phyloP scores from a whole-genome alignment of 1,284 basidiomycete genomes.

The Rhodotorula sp. region DNA sequence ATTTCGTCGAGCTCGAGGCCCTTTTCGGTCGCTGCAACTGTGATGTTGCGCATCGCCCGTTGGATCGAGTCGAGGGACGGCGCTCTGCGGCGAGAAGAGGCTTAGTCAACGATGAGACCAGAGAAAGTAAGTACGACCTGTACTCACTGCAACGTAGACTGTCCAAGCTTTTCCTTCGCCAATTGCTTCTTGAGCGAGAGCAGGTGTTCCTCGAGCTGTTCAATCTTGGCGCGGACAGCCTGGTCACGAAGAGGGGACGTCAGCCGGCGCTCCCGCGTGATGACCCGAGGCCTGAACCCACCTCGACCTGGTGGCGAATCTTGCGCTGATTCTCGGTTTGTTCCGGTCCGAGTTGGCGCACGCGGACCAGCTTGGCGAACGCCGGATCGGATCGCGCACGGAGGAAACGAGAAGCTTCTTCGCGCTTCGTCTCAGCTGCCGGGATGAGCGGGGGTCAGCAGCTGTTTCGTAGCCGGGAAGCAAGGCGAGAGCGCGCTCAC shows the following conservation, averaged over 20 bases:
- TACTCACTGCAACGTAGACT: slow-evolving; percentile 62
- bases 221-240: slow-evolving; percentile 66
- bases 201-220: slow-evolving; percentile 73
- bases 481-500: slow-evolving; percentile 43
- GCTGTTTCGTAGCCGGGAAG: neutral
- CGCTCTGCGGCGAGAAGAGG: slow-evolving; percentile 54
- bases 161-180: slow-evolving; percentile 62
- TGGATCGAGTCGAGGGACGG: slow-evolving; percentile 80
- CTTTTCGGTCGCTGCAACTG: slow-evolving; percentile 59
- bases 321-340: slow-evolving; percentile 76
- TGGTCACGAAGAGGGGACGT: slow-evolving; percentile 44
- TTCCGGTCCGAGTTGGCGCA: slow-evolving; percentile 79
- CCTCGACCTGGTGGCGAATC: slow-evolving; percentile 66
- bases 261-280: neutral
- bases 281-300: slow-evolving; percentile 47
- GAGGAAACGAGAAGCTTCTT: slow-evolving; percentile 71
- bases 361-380: slow-evolving; percentile 74
- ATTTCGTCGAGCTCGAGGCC: slow-evolving; percentile 60
- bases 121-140: accelerated
- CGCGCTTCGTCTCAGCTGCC: slow-evolving; percentile 67
- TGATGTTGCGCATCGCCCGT: slow-evolving; percentile 78
- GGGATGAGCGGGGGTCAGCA: too few relatives aligned
- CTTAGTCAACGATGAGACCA: neutral
- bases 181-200: slow-evolving; percentile 67
- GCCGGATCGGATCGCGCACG: slow-evolving; percentile 71